Evolutionary conservation across 768 basidiomycete genomes (phyloP).

Genomic region (Glaciozyma martinii): DNA sequence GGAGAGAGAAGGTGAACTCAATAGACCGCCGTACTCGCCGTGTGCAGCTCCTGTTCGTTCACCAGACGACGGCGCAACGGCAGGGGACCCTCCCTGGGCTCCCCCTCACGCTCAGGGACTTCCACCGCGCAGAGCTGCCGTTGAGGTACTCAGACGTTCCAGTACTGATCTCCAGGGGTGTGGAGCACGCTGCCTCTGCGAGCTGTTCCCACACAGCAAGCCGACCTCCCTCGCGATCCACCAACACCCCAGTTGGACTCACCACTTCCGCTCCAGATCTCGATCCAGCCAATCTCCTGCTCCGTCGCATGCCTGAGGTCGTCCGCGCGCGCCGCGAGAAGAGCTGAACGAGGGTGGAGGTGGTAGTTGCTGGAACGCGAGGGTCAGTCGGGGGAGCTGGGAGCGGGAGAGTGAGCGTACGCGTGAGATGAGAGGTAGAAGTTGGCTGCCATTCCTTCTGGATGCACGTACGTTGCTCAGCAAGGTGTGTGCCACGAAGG

Average conservation of each 20-base stretch:
- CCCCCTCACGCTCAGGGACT: too few species aligned
- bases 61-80: too few species aligned
- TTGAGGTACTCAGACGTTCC: too few species aligned
- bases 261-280: constrained; percentile 85
- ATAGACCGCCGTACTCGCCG: too few species aligned
- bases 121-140: too few species aligned
- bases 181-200: too few species aligned
- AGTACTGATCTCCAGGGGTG: too few species aligned
- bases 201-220: too few species aligned
- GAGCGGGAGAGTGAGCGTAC: constrained; percentile 43
- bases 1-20: too few species aligned
- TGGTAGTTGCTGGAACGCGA: constrained; percentile 65
- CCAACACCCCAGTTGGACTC: not conserved
- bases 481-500: too few species aligned
- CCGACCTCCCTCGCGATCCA: not conserved
- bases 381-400: constrained; percentile 9
- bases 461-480: too few species aligned
- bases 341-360: constrained; percentile 71
- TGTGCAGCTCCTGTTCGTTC: constrained; percentile 34
- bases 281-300: constrained; percentile 70
- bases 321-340: constrained; percentile 62
- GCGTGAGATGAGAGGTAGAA: constrained; percentile 89
- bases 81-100: too few species aligned
- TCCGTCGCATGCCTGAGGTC: constrained; percentile 73
- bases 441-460: constrained; percentile 62